A percentile compares a stretch with the other conserved stretches of the same genome.
Evolutionary conservation across 2,329 filamentous ascomycete genomes (phyloP).

Genomic region (Trichoderma arundinaceum): DNA sequence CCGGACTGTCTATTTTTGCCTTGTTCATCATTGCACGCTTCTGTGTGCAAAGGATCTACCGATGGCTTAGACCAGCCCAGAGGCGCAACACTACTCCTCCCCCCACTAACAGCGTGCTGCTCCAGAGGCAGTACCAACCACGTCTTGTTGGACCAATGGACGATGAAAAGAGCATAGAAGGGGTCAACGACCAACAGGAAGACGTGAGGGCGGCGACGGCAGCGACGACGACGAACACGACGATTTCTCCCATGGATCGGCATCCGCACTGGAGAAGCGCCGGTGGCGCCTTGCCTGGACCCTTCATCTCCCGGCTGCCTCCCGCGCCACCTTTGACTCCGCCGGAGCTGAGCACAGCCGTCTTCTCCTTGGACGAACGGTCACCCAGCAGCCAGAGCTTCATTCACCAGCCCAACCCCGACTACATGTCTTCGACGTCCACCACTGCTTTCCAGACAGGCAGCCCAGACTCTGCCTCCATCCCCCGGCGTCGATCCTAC

Average conservation of each 20-base stretch:
- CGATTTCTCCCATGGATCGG: conserved; percentile 36
- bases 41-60: conserved; percentile 38
- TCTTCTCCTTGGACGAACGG: conserved; percentile 52
- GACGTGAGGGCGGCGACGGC: not conserved
- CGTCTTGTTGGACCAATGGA: conserved; percentile 39
- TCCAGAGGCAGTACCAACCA: conserved; percentile 34
- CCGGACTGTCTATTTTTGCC: conserved; percentile 44
- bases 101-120: conserved; percentile 35
- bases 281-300: conserved; percentile 40
- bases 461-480: conserved; percentile 41
- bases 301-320: conserved; percentile 48
- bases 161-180: conserved; percentile 38
- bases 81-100: conserved; percentile 33
- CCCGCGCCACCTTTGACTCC: conserved; percentile 58
- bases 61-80: conserved; percentile 40
- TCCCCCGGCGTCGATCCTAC: conserved; percentile 51
- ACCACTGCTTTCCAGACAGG: conserved; percentile 38
- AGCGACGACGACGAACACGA: conserved; percentile 18
- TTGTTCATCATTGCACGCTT: conserved; percentile 45
- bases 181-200: conserved; percentile 25
- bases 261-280: conserved; percentile 38
- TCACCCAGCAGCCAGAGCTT: conserved; percentile 44
- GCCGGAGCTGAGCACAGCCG: conserved; percentile 50
- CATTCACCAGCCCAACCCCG: conserved; percentile 58
- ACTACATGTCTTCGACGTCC: conserved; percentile 51